Base-by-base conservation (phyloP, 345 rosid species). In the Dovyalis caffra region DNA sequence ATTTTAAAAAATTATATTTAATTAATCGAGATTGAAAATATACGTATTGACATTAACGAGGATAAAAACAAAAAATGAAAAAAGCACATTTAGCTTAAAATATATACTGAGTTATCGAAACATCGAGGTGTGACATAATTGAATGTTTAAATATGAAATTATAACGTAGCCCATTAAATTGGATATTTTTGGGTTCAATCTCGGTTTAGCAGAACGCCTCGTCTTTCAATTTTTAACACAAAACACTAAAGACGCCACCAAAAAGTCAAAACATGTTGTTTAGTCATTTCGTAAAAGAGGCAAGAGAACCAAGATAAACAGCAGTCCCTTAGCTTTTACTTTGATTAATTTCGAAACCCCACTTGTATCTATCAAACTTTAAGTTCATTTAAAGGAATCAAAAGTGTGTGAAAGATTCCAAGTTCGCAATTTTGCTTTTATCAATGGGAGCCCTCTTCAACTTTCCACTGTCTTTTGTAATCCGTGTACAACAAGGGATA, bases 401-500 rank as follows among this genome's bases (percentile, higher is more conserved):
- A 38, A 68, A 70, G 18, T 21, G 66, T 66, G 64, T 14, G 66
- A 56, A 72, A 67, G 68, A 71, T 77, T 77, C 79, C 80, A 78
- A 60, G 62, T 37, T 70, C 38, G 14, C 23, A 4, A 28, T 14
- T 72, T 72, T 26, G 33, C 57, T 53, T 34, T 51, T 23, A 4
- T 38, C 11, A 8, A 9, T 23, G 32, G 37, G 12, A 63, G 45
- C 16, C 57, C n/a, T 45, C 60, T 64, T 23, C 28, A 31, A 8
- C 69, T 67, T 76, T 73, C 8, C 57, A 9, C 8, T 34, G 16
- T 9, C 56, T 74, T 77, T 74, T 38, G 65, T 33, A 40, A 43
- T 32, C 74, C 83, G 62, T 77, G 74, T 18, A 20, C 66, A 32
- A 37, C 68, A 53, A 53, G 74, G 61, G 58, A 73, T 66, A 47